Evolutionary conservation across 257 asterid genomes (phyloP).

Genomic region (Solanum boliviense): DNA sequence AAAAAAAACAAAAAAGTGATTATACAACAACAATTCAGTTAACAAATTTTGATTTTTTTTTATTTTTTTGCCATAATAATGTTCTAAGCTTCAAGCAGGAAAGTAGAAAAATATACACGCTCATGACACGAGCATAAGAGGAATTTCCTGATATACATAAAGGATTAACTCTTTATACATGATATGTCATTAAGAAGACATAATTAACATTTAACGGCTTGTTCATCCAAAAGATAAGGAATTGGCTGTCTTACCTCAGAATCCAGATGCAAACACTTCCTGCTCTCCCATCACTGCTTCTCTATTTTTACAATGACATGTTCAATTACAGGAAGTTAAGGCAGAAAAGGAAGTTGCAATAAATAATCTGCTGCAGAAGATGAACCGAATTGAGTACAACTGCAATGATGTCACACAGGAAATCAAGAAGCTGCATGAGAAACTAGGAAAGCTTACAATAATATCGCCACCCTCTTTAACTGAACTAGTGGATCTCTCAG

Average conservation of each 20-base stretch:
- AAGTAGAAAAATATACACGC: background rate
- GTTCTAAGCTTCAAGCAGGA: background rate
- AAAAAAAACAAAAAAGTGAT: background rate
- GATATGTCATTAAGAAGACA: background rate
- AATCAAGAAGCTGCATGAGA: constrained; percentile 2
- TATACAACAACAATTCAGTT: background rate
- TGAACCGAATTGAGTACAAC: background rate
- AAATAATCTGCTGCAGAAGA: constrained; percentile 8
- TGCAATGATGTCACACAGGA: background rate
- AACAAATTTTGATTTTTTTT: background rate
- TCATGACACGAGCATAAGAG: background rate
- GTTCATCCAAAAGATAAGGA: background rate
- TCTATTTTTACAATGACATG: background rate
- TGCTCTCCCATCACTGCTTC: background rate
- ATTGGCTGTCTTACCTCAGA: background rate
- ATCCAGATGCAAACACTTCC: background rate
- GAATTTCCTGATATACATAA: background rate
- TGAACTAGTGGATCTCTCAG: background rate
- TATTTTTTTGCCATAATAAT: background rate
- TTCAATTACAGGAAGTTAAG: background rate
- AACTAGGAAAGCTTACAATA: background rate
- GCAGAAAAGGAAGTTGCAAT: constrained; percentile 5
- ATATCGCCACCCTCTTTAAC: background rate
- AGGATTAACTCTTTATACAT: background rate
- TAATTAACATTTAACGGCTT: background rate